phyloP scores from a whole-genome alignment of 2,329 filamentous ascomycete genomes.

The Pseudogymnoascus sp. region DNA sequence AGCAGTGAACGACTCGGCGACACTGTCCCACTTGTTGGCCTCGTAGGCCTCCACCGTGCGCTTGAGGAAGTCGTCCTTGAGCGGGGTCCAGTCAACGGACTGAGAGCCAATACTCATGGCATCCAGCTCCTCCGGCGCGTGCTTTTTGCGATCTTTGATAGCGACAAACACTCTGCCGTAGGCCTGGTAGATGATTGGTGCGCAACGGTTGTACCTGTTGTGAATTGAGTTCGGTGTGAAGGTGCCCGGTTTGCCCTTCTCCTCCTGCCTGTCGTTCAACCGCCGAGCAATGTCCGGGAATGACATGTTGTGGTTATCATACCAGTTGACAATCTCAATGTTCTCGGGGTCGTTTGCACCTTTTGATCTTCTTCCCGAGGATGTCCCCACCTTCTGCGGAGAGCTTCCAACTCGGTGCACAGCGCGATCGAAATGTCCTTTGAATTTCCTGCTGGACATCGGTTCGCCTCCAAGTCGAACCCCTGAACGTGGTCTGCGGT shows the following conservation, averaged over 20 bases:
- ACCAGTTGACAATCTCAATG: conserved; percentile 24
- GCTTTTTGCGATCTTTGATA: conserved; percentile 16
- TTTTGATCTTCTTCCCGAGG: not conserved
- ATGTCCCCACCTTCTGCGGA: not conserved
- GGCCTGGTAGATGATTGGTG: conserved; percentile 23
- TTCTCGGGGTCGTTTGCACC: conserved; percentile 28
- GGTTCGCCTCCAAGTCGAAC: not conserved
- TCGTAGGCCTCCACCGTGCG: conserved; percentile 11
- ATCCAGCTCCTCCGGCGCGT: conserved; percentile 1
- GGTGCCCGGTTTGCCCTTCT: conserved; percentile 14
- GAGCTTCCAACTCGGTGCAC: not conserved
- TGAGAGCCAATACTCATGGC: not conserved
- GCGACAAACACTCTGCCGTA: conserved; percentile 21
- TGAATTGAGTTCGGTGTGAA: conserved; percentile 20
- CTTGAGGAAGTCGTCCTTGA: conserved; percentile 15
- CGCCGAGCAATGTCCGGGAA: conserved; percentile 20
- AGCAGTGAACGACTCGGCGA: conserved; percentile 16
- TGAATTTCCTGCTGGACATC: not conserved
- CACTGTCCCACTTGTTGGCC: conserved; percentile 17
- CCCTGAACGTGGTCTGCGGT: not conserved
- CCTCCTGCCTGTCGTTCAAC: conserved; percentile 20
- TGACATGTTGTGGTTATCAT: conserved; percentile 16
- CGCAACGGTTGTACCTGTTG: conserved; percentile 25
- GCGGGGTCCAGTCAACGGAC: conserved; percentile 14
- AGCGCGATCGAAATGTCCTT: not conserved